Base-by-base conservation (phyloP, 1,284 basidiomycete genomes). In the Boletellus deceptivus region DNA sequence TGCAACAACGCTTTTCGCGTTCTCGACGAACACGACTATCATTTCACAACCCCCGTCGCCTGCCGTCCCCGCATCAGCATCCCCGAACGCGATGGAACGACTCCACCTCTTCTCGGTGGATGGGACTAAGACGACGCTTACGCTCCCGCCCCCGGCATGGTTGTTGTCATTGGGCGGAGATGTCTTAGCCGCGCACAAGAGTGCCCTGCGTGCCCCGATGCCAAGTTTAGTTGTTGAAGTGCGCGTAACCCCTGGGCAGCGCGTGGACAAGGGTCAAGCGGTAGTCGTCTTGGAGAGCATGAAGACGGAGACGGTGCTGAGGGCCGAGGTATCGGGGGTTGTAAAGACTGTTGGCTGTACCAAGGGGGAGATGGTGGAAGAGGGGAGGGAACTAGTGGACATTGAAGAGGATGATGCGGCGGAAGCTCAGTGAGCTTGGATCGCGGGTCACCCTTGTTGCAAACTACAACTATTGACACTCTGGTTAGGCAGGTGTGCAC, bases 221-320 rank as follows among this genome's bases (percentile, higher is more conserved):
- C 92, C 91, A 27, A 91, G 88, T 64, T 76, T 92, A 41, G 86
- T 91, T 4, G 92, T 96, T 4, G 92, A 96, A 55, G 86, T 95
- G 43, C 79, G 80, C 41, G 91, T 94, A 22, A 75, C 75, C 52
- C 72, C 80, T 3, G 93, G 92, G 0, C 86, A 94, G 51, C 72
- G 69, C 35, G 89, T 96, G n/a, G 81, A 84, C 66, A 82, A 81
- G 66, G 91, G 91, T 0, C 86, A 94, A 64, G 82, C 82, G 8
- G 76, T 92, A 11, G 84, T 93, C 27, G 84, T 96, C 18, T 71
- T 96, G 59, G 93, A 96, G 74, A 94, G 91, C 62, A 97, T 96
- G 93, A 97, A 97, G 81, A 95, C 91, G 57, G 93, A 94, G 74
- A 95, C 89, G 45, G 89, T 90, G 39, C 68, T 97, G 59, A 78